Evolutionary conservation across 1,284 basidiomycete species (phyloP).

Genomic region (Puccinia polysora): DNA sequence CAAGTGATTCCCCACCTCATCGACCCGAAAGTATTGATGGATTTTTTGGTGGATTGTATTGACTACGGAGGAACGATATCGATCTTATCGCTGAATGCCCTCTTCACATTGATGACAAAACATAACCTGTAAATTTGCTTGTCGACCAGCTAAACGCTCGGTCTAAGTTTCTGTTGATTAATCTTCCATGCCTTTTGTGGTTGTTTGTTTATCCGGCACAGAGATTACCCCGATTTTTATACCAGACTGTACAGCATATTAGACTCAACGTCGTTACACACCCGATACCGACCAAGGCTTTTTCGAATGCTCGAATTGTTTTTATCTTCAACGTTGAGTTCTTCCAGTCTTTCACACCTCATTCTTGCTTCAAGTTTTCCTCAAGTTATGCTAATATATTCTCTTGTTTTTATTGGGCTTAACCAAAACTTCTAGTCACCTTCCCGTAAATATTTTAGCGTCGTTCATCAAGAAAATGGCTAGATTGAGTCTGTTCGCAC

Average conservation of each 20-base stretch:
- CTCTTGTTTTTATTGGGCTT: too few species aligned
- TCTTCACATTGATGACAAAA: constrained; percentile 84
- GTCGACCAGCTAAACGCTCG: neutral
- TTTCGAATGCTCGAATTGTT: constrained; percentile 88
- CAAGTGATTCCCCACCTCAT: constrained; percentile 79
- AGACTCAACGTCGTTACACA: constrained; percentile 77
- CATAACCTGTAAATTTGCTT: constrained; percentile 74
- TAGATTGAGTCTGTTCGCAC: constrained; percentile 73
- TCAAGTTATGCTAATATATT: too few species aligned
- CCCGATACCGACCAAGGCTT: constrained; percentile 87
- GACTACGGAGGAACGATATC: constrained; percentile 84
- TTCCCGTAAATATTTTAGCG: constrained; percentile 81
- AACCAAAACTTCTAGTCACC: constrained; percentile 66
- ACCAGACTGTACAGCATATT: constrained; percentile 85
- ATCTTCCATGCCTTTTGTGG: constrained; percentile 3
- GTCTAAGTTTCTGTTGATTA: neutral
- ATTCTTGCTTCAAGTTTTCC: constrained; percentile 22
- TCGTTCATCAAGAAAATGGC: constrained; percentile 90
- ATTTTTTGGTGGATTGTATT: constrained; percentile 85
- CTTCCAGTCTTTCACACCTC: neutral
- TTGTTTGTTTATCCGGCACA: constrained; percentile 50
- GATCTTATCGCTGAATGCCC: constrained; percentile 80
- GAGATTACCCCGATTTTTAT: constrained; percentile 95
- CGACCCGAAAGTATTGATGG: constrained; percentile 70
- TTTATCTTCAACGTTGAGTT: constrained; percentile 73